These are phyloP conservation scores for Apiotrichum brassicae DNA, from an alignment of 1,284 basidiomycete species.

Conservation along the genomic window DNA sequence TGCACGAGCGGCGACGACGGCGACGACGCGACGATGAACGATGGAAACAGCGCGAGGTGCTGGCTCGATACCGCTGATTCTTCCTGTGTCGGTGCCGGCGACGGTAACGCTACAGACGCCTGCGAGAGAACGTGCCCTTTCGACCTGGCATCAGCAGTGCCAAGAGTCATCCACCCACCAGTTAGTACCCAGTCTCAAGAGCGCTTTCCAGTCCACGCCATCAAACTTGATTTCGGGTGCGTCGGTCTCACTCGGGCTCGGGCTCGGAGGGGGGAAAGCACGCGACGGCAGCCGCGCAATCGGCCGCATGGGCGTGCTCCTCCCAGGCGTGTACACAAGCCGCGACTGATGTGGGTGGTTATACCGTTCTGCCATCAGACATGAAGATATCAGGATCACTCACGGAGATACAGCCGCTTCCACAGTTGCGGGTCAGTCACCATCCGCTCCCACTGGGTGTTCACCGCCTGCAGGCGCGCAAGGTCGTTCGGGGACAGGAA, in stretches of 20 bases:
- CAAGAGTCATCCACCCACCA: conserved; percentile 34
- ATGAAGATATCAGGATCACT: not conserved
- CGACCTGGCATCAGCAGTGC: conserved; percentile 38
- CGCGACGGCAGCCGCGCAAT: conserved; percentile 38
- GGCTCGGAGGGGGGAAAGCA: conserved; percentile 40
- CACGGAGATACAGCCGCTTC: conserved; percentile 41
- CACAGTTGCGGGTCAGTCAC: conserved; percentile 43
- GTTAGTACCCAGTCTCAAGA: conserved; percentile 43
- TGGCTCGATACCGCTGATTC: conserved; percentile 28
- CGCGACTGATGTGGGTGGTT: conserved; percentile 43
- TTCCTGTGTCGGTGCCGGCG: too few species aligned
- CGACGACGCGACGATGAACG: conserved; percentile 42
- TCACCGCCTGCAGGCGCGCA: conserved; percentile 36
- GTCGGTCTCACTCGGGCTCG: not conserved
- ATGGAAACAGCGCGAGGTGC: conserved; percentile 41
- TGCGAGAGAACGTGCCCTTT: conserved; percentile 42
- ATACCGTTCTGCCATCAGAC: conserved; percentile 26
- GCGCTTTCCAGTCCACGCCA: conserved; percentile 46
- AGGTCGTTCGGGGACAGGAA: conserved; percentile 36
- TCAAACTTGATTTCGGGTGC: conserved; percentile 19
- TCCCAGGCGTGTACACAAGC: conserved; percentile 19
- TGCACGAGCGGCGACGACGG: conserved; percentile 41
- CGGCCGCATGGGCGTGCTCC: conserved; percentile 22
- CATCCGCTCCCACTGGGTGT: conserved; percentile 38
- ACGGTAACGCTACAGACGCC: conserved; percentile 17